Percentiles rank a stretch among this genome's conserved stretches.
Evolutionary conservation across 148 eudicot genomes (phyloP).

Genomic region (Camellia japonica): DNA sequence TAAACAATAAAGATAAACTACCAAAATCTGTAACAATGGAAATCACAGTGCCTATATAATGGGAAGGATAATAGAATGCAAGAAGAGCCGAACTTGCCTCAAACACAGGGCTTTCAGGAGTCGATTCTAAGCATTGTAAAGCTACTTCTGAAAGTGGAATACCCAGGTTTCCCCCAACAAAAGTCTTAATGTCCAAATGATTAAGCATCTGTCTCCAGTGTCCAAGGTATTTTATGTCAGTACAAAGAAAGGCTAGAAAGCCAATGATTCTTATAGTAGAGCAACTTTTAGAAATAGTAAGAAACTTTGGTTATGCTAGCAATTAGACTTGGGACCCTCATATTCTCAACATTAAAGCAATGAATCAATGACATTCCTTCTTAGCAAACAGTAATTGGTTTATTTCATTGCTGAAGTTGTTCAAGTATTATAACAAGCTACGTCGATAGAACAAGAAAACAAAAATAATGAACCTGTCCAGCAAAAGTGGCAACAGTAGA

Average conservation of each 20-base stretch:
- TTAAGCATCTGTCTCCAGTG: slow-evolving; percentile 11
- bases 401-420: background rate
- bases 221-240: slow-evolving; percentile 1
- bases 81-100: background rate
- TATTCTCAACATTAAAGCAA: background rate
- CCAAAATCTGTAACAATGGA: background rate
- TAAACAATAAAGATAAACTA: background rate
- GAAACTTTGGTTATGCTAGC: background rate
- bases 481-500: slow-evolving; percentile 26
- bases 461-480: slow-evolving; percentile 13
- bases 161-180: slow-evolving; percentile 23
- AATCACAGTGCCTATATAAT: background rate
- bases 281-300: background rate
- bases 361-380: background rate
- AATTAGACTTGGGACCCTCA: background rate
- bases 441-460: background rate
- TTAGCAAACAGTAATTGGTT: background rate
- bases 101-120: background rate
- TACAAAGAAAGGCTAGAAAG: no score
- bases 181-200: slow-evolving; percentile 11
- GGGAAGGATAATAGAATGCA: background rate
- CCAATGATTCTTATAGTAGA: background rate
- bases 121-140: slow-evolving; percentile 16
- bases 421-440: background rate
- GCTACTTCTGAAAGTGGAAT: slow-evolving; percentile 20